Percentiles rank a stretch among this genome's conserved stretches.
phyloP scores from a whole-genome alignment of 345 rosid genomes.

The Streptanthus diversifolius region DNA sequence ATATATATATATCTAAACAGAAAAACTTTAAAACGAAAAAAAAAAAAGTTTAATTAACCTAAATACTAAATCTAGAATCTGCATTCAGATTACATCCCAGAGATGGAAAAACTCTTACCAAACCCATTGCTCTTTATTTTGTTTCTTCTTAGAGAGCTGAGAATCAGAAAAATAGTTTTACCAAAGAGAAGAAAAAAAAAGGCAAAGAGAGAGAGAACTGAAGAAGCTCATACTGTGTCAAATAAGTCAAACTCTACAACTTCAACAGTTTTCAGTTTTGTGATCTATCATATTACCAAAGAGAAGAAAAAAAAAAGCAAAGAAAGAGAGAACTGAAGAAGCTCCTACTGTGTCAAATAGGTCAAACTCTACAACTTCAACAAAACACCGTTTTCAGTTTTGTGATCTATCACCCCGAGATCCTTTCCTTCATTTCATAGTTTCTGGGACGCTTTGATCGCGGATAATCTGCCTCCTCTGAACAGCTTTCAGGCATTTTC shows the following conservation, averaged over 20 bases:
- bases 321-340: slow-evolving; percentile 8
- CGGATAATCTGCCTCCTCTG: slow-evolving; percentile 33
- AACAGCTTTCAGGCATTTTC: slow-evolving; percentile 9
- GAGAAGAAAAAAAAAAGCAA: neutral
- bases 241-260: neutral
- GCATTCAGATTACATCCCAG: slow-evolving; percentile 11
- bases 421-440: slow-evolving; percentile 32
- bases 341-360: slow-evolving; percentile 7
- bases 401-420: slow-evolving; percentile 1
- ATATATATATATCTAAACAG: no score
- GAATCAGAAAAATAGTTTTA: neutral
- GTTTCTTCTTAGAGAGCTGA: slow-evolving; percentile 8
- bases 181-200: neutral
- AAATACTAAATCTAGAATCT: neutral
- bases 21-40: no score
- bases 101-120: neutral
- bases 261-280: neutral
- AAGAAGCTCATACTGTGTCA: slow-evolving; percentile 15
- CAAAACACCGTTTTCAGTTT: neutral
- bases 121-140: slow-evolving; percentile 14
- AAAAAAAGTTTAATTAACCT: neutral
- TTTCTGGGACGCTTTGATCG: slow-evolving; percentile 56
- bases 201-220: neutral
- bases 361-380: neutral
- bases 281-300: no score